Evolutionary conservation across 805 yeast species (phyloP).

Genomic region (Tetrapisispora phaffii): DNA sequence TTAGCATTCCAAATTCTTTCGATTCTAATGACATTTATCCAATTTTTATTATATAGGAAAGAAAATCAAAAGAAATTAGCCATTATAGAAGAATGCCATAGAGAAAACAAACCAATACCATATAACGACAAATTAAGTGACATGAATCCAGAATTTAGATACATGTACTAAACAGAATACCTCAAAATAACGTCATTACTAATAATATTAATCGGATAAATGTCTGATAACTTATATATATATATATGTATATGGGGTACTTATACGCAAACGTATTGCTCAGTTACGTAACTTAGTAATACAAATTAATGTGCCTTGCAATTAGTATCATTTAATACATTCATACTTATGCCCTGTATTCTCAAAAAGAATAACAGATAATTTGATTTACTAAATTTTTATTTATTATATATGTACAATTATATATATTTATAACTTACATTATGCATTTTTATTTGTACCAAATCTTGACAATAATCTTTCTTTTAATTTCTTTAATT

Average conservation of each 20-base stretch:
- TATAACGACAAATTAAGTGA: conserved; percentile 30
- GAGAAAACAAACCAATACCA: conserved; percentile 28
- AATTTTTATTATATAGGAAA: conserved; percentile 23
- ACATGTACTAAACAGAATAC: conserved; percentile 30
- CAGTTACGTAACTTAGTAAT: too few relatives aligned
- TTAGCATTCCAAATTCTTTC: conserved; percentile 37
- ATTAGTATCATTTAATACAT: too few relatives aligned
- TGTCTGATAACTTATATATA: too few relatives aligned
- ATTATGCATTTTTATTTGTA: conserved; percentile 1
- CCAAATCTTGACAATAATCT: conserved; percentile 1
- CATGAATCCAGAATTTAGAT: conserved; percentile 37
- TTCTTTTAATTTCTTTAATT: conserved; percentile 8
- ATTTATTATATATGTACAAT: background rate
- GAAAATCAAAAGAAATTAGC: conserved; percentile 31
- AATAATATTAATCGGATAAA: too few relatives aligned
- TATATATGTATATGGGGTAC: too few relatives aligned
- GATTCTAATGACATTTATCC: conserved; percentile 30
- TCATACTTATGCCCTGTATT: too few relatives aligned
- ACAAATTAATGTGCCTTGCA: too few relatives aligned
- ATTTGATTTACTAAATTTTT: background rate
- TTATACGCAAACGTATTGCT: too few relatives aligned
- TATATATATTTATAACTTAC: background rate
- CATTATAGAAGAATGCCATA: conserved; percentile 27
- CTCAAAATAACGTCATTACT: background rate
- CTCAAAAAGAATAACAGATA: background rate